Base-by-base conservation (phyloP, 78 protist species). In the Dictyostelium purpureum region DNA sequence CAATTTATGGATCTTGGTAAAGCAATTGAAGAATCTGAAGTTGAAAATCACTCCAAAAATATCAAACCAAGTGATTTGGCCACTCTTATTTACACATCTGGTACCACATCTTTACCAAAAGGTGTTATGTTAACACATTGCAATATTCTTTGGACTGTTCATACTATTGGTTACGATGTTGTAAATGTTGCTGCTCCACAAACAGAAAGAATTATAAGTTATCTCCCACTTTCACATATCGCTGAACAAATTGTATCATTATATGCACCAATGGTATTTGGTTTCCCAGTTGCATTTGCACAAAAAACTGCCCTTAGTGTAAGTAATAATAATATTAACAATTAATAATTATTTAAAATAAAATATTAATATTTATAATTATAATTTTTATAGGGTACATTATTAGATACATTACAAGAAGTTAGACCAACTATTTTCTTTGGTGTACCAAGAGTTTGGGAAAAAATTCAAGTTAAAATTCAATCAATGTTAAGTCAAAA, bases 381-480 rank as follows among this genome's bases (percentile, higher is more conserved):
- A 67, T 31, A 6, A 28, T n/a, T 49, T n/a, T 31, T 33, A 75
- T 79, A 91, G 87, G 95, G 96, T 26, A 79, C 92, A 47, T 56
- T 95, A 10, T 65, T 47, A 21, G 76, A 90, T 26, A 67, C 95
- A 21, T 59, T 96, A 65, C 38, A n/a, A 31, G 96, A 88, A 37
- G 93, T 90, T 37, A 88, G 73, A 24, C 99, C 98, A 56, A 96
- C 98, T 18, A 21, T 96, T 6, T 91, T 95, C 93, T 74, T 74
- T 74, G 63, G 97, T 19, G 98, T 96, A 26, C 98, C 98, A 65
- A 82, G 99, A 28, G 97, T 97, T 61, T 96, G 98, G 97, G 99
- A 97, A 88, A 96, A 96, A 79, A 89, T 97, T 76, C 94, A 51
- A 78, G 89, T 83, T 31, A 82, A 67, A 33, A 66, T 96, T 51